phyloP scores from a whole-genome alignment of 1,139 yeast genomes.

The Yamadazyma aaseri region DNA sequence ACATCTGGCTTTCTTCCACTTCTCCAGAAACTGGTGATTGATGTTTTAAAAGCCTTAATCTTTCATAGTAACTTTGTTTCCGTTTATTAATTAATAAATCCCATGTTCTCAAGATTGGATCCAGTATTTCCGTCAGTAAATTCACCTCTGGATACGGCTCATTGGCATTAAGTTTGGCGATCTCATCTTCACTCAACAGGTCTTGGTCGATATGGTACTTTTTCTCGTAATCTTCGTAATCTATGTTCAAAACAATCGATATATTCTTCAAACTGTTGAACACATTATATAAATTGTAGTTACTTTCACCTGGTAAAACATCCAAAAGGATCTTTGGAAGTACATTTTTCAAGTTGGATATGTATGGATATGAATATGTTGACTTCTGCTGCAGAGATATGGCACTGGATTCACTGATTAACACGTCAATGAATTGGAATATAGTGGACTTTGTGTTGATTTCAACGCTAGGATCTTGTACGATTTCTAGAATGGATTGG shows the following conservation, averaged over 20 bases:
- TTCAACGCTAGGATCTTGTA: constrained; percentile 48
- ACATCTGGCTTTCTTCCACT: constrained; percentile 31
- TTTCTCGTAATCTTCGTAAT: constrained; percentile 24
- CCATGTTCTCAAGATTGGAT: constrained; percentile 48
- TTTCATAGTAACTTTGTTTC: constrained; percentile 50
- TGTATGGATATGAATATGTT: constrained; percentile 40
- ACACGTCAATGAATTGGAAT: constrained; percentile 65
- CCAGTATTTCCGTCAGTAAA: constrained; percentile 20
- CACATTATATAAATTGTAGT: constrained; percentile 49
- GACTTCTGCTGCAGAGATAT: constrained; percentile 33
- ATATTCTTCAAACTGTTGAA: constrained; percentile 39
- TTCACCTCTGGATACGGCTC: constrained; percentile 33
- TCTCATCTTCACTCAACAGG: constrained; percentile 35
- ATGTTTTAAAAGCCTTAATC: constrained; percentile 36
- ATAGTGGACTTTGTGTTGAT: constrained; percentile 65
- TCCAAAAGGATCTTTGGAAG: constrained; percentile 48
- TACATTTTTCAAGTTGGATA: constrained; percentile 39
- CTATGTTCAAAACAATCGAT: constrained; percentile 34
- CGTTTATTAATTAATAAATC: constrained; percentile 45
- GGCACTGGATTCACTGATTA: constrained; percentile 40
- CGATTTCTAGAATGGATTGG: constrained; percentile 66
- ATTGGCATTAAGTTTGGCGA: constrained; percentile 30
- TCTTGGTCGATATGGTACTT: constrained; percentile 24
- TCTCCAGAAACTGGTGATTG: constrained; percentile 20
- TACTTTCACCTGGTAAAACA: constrained; percentile 51